Evolutionary conservation across 106 monocot genomes (phyloP), one percentile per base, ranked within the genome.

Genomic region (Iris macrosiphon): DNA sequence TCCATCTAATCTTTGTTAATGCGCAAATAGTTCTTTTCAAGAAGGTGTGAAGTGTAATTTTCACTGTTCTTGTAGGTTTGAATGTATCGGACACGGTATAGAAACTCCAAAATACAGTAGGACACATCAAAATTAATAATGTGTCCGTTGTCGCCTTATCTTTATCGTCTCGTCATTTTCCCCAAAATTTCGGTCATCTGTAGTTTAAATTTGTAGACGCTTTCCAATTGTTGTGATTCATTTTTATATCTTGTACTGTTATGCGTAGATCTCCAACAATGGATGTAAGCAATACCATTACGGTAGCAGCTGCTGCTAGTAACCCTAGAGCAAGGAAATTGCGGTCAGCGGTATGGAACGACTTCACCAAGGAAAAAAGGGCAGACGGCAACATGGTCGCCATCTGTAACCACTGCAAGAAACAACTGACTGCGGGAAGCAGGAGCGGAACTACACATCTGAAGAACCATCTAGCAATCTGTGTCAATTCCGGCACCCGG

Each of bases 271-370:
- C 49, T 21, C 7, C 32, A 25, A 49, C 38, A 24, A 58, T 58
- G 57, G 58, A 49, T 38, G 25, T 5, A 27, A 49, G 27, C n/a
- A 38, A 58, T 21, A 22, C 3, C 28, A 21, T 67, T 13, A 15
- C 20, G 12, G 16, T 60, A 29, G 60, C 29, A 6, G 47, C 34
- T 13, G 25, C 67, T 7, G 23, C 28, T 4, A 26, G 39, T 14
- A 58, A 57, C 31, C 49, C 58, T 26, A 21, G 57, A 29, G 57
- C 40, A 19, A 23, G 67, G 46, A 48, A 57, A 13, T 26, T 84
- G 57, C 57, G 89, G 35, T 89, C 89, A 16, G 51, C 72, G 10
- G 89, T 89, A n/a, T 89, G 89, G 89, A 84, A 89, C 10, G 83
- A 89, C 49, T 89, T 89, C 64, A 80, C 84, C 0, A 89, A 89